These are phyloP conservation scores for Aspergillus saccharolyticus DNA, from an alignment of 495 filamentous ascomycete genomes.

Conservation along the genomic window DNA sequence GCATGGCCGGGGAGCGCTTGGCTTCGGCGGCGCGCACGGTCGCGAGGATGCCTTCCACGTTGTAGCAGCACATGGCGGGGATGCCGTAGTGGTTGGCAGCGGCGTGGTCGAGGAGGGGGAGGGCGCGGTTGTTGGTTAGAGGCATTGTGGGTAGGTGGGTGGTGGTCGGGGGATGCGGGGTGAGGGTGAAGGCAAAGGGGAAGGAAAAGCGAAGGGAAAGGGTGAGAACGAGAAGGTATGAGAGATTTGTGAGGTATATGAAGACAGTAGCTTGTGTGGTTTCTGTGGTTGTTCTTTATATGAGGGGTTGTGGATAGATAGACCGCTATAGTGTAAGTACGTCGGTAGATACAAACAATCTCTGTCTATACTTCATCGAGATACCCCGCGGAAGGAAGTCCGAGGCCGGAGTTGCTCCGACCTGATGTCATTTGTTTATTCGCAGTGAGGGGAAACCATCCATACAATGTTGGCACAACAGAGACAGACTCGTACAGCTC, in stretches of 20 bases:
- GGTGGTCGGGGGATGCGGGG: neutral
- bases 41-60: slow-evolving; percentile 77
- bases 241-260: too few species aligned
- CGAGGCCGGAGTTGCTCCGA: slow-evolving; percentile 20
- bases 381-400: neutral
- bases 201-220: neutral
- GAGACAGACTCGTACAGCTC: too few species aligned
- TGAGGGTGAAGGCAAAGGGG: neutral
- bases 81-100: slow-evolving; percentile 62
- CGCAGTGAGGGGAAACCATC: too few species aligned
- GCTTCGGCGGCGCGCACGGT: slow-evolving; percentile 72
- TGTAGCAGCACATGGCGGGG: slow-evolving; percentile 79
- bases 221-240: too few species aligned
- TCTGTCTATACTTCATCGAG: neutral
- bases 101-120: slow-evolving; percentile 64
- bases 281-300: neutral
- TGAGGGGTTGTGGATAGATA: too few species aligned
- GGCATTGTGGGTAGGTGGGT: slow-evolving; percentile 33
- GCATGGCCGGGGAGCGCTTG: slow-evolving; percentile 68
- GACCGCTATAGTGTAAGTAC: too few species aligned
- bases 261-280: too few species aligned
- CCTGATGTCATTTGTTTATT: slow-evolving; percentile 3
- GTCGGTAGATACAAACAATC: too few species aligned
- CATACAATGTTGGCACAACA: too few species aligned
- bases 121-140: slow-evolving; percentile 59